Evolutionary conservation across 2,329 filamentous ascomycete species (phyloP), one percentile per base, ranked within the genome.

Genomic region (Diaporthe citriasiana): DNA sequence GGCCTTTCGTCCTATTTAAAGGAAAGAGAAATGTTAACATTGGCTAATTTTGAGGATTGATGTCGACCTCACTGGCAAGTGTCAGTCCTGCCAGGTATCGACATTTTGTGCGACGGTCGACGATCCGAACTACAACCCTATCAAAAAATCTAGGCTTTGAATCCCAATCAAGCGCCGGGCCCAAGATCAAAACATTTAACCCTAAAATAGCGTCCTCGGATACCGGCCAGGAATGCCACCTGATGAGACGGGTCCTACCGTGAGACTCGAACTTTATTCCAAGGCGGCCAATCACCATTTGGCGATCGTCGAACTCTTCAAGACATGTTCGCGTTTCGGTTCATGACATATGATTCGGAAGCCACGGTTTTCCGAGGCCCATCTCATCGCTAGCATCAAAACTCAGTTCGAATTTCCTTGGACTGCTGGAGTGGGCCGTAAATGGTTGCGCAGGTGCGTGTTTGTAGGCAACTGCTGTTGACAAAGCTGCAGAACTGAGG

Each of bases 191-290:
- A 51, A 27, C 3, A 25, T 51, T 38, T 19, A 25, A 35, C 60
- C 51, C 63, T 51, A 66, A 51, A 51, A 51, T 66, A 66, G 45
- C 30, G 19, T 6, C 59, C 30, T 38, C 63, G 63, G 63, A 51
- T 22, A 10, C 15, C 45, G 22, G 30, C 45, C 22, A 66, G 45
- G 12, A 38, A 15, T 19, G 22, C 45, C 7, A 65, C 27, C 19
- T n/a, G 25, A 2, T 50, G 63, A 51, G 63, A 66, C 30, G 30
- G 63, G 4, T 51, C 63, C 63, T 66, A 66, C 63, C 45, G 15
- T 50, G 63, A 66, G 33, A 66, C 63, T 66, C 63, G 2, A 51
- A 51, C 30, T 19, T 51, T 66, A 38, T 38, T 27, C 45, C 45
- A 25, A 10, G 27, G 30, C 63, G n/a, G 13, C 63, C 30, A 66